These are phyloP conservation scores for Akanthomyces muscarius DNA, from an alignment of 2,329 filamentous ascomycete species.

Conservation along the genomic window DNA sequence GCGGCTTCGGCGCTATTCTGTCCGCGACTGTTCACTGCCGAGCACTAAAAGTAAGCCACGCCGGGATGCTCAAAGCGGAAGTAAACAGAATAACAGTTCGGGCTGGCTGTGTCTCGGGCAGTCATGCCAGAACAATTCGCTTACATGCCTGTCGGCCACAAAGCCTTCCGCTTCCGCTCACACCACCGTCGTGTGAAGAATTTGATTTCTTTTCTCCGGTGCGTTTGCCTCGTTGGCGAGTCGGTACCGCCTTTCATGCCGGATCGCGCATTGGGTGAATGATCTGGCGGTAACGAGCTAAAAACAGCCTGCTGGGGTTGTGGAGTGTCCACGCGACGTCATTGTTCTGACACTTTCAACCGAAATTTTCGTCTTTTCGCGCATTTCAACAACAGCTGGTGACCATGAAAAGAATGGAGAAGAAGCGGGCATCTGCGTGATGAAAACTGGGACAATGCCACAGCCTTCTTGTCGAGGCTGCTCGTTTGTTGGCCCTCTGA, in stretches of 20 bases:
- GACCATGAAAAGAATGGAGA: not conserved
- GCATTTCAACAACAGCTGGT: not conserved
- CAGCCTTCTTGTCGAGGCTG: not conserved
- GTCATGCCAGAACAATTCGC: conserved; percentile 10
- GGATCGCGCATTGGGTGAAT: conserved; percentile 10
- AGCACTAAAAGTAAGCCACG: conserved; percentile 4
- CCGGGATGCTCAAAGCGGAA: conserved; percentile 17
- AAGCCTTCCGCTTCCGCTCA: not conserved
- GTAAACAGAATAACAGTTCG: not conserved
- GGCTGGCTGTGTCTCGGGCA: conserved; percentile 8
- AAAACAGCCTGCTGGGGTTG: conserved; percentile 2
- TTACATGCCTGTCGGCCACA: conserved; percentile 8
- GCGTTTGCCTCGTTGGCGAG: not conserved
- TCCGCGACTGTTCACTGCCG: not conserved
- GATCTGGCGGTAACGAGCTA: conserved; percentile 6
- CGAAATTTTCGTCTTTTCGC: conserved; percentile 2
- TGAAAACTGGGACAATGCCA: conserved; percentile 5
- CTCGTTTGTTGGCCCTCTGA: not conserved
- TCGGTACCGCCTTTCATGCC: not conserved
- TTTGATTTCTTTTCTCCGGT: not conserved
- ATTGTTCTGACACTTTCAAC: conserved; percentile 8
- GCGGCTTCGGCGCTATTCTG: not conserved
- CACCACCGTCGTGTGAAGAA: not conserved
- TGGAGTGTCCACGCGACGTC: conserved; percentile 8
- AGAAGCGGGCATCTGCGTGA: not conserved